phyloP scores from a whole-genome alignment of 202 grass and related monocot species.

The Sporobolus alterniflorus region DNA sequence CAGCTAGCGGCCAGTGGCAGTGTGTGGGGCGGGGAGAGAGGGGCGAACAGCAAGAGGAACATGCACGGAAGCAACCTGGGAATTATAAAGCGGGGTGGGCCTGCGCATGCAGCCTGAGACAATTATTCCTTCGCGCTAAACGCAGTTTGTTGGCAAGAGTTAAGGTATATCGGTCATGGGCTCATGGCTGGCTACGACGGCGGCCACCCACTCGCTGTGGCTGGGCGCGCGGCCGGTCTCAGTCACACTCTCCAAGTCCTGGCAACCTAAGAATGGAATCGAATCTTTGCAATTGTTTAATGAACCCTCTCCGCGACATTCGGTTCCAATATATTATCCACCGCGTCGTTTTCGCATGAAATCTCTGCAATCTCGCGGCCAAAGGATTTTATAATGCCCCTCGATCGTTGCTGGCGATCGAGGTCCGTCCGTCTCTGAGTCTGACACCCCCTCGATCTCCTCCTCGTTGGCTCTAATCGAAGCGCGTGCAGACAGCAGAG shows the following conservation, averaged over 20 bases:
- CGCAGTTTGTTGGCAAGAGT: background rate
- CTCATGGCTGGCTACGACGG: background rate
- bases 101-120: conserved; percentile 32
- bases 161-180: conserved; percentile 18
- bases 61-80: conserved; percentile 45
- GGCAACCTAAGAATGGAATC: conserved; percentile 44
- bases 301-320: conserved; percentile 5
- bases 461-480: too few relatives aligned
- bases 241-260: background rate
- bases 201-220: background rate
- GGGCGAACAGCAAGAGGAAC: background rate
- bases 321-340: conserved; percentile 31
- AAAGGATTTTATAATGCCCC: background rate
- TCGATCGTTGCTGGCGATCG: background rate
- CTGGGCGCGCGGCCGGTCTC: background rate
- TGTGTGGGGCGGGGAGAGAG: background rate
- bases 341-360: conserved; percentile 38
- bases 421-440: too few relatives aligned
- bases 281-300: conserved; percentile 58
- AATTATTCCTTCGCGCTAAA: conserved; percentile 55
- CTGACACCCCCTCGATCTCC: background rate
- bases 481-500: too few relatives aligned
- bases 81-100: background rate
- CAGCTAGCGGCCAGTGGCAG: conserved; percentile 15
- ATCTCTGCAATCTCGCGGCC: conserved; percentile 41